Evolutionary conservation across 2,329 filamentous ascomycete genomes (phyloP), one percentile per base, ranked within the genome.

Genomic region (Polychaeton citri): DNA sequence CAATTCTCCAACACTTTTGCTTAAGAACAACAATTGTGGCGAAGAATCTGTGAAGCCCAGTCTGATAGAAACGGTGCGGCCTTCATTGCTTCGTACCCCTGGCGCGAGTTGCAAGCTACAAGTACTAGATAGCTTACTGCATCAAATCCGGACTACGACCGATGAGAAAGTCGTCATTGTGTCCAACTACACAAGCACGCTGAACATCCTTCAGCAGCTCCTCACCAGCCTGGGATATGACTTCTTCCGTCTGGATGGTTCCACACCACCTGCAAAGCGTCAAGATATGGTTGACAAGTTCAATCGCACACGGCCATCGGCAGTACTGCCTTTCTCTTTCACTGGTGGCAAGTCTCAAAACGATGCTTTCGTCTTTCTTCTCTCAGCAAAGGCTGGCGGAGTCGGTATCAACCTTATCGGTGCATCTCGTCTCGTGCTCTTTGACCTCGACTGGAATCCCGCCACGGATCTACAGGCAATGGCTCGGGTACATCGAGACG

Each of bases 391-490:
- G 55, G 74, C 77, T 28, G 79, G 79, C 4, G 79, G 79, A 3
- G 68, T 73, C 1, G 79, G 79, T 2, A 62, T 84, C 32, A 83
- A 83, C 47, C 65, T 84, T 4, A 76, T 79, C 34, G 79, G 79
- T 7, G 79, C 78, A 4, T 79, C 74, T 20, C 70, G 79, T 16
- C 68, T 84, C 2, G 62, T 83, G 4, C 69, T 84, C 1, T 83
- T 81, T 46, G 79, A 84, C 46, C 71, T 80, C 6, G 79, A 83
- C 56, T 84, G 79, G 79, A 84, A 84, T 47, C 79, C 79, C 2
- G 76, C 77, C 1, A 80, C 75, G 0, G 79, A 84, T 47, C 61
- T 79, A 15, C 79, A 84, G 53, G 79, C 79, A 6, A 82, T 83
- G 76, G 79, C 78, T 9, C 73, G 79, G 10, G 79, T 83, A 32